Evolutionary conservation across 2,329 filamentous ascomycete genomes (phyloP).

Genomic region (Elsinoe necatrix): DNA sequence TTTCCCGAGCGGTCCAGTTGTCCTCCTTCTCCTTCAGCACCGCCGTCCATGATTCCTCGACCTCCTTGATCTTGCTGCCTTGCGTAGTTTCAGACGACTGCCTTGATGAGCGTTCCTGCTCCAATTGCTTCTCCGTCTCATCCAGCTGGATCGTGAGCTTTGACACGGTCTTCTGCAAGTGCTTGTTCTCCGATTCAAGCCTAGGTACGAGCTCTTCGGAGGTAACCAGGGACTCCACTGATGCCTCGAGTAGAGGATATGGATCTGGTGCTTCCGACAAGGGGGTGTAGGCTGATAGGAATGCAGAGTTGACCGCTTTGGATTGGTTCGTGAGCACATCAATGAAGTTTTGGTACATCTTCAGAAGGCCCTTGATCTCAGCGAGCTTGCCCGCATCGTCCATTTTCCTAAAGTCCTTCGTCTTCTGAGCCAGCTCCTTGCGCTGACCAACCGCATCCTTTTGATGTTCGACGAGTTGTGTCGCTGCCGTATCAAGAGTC

Average conservation of each 20-base stretch:
- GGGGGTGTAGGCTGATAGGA: conserved; percentile 85
- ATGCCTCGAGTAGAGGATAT: conserved; percentile 91
- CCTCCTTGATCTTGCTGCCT: conserved; percentile 74
- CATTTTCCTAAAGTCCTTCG: conserved; percentile 91
- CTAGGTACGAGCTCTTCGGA: conserved; percentile 89
- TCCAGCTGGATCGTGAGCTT: conserved; percentile 74
- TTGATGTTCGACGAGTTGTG: conserved; percentile 87
- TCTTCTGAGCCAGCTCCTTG: conserved; percentile 97
- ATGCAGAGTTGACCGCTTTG: conserved; percentile 86
- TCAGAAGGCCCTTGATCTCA: conserved; percentile 77
- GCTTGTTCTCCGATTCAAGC: conserved; percentile 77
- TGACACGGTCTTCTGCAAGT: conserved; percentile 69
- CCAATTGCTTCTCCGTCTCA: conserved; percentile 69
- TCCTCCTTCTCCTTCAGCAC: conserved; percentile 88
- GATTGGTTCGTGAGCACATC: conserved; percentile 93
- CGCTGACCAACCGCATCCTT: conserved; percentile 91
- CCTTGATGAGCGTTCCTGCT: conserved; percentile 64
- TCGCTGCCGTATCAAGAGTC: conserved; percentile 83
- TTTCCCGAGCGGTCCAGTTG: conserved; percentile 94
- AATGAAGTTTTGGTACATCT: conserved; percentile 95
- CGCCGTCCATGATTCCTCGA: conserved; percentile 81
- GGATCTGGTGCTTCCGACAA: conserved; percentile 94
- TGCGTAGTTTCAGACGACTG: conserved; percentile 68
- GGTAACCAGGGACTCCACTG: conserved; percentile 84
- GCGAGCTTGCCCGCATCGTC: conserved; percentile 78